Base-by-base conservation (phyloP, 345 rosid species). In the Populus ilicifolia region DNA sequence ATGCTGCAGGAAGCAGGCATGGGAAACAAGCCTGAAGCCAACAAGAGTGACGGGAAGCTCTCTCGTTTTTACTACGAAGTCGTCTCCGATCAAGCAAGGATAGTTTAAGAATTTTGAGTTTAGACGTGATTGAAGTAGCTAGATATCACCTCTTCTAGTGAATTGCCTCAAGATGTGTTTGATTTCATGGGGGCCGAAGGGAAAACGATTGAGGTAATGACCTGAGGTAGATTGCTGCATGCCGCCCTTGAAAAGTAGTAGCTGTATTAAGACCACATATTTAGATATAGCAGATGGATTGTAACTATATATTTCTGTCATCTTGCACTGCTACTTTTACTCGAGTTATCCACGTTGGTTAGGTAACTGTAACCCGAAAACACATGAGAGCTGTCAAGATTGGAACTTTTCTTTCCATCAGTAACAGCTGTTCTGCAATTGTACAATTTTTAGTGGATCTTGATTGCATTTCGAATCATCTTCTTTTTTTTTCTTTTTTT, bases 1-100 rank as follows among this genome's bases (percentile, higher is more conserved):
- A 77, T 96, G 92, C 86, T 96, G 84, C 93, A 86, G 72, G 97
- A 93, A 73, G 86, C 79, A 21, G 69, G 84, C 21, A 77, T 71
- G 25, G 85, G 79, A 48, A 76, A 21, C 83, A 79, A 66, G 77
- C 61, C 77, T 27, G 84, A 81, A 77, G 72, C 64, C 27, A 23
- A 59, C 20, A 82, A 78, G 59, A 85, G 84, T 69, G 88, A 89
- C 13, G 94, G 97, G 70, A 85, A 83, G 82, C 86, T 89, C 73
- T 86, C 97, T n/a, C 94, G 94, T 2, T 93, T 88, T 85, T 89
- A 86, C 81, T 72, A 68, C 17, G 93, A 90, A 66, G 94, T 89
- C 33, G 80, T 82, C 33, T 48, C 46, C 12, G 88, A 82, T 74
- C 84, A 82, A 70, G 81, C 72, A 39, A 79, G 77, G 78, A 18